Evolutionary conservation across 441 rosid genomes (phyloP).

Genomic region (Aquilaria agallochum): DNA sequence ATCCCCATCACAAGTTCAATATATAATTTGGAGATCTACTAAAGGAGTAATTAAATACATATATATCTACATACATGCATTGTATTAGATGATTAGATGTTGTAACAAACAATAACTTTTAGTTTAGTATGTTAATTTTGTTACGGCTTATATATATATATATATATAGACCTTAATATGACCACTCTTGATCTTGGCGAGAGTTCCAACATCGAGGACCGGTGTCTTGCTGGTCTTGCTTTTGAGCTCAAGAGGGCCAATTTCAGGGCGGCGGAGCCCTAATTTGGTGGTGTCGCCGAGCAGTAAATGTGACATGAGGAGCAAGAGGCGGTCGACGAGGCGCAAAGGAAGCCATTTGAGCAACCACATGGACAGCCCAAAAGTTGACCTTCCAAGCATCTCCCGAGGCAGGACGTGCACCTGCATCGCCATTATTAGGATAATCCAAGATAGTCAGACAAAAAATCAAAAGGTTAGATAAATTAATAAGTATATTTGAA

Average conservation of each 20-base stretch:
- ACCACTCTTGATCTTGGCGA: slow-evolving; percentile 61
- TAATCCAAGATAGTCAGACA: too few relatives aligned
- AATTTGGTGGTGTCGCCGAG: slow-evolving; percentile 57
- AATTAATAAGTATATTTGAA: too few relatives aligned
- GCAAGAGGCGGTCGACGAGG: slow-evolving; percentile 58
- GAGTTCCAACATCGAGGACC: slow-evolving; percentile 74
- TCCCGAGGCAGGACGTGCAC: slow-evolving; percentile 89
- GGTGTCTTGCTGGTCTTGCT: slow-evolving; percentile 73
- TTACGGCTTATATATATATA: too few relatives aligned
- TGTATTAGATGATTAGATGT: too few relatives aligned
- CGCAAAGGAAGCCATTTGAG: slow-evolving; percentile 69
- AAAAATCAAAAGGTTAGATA: too few relatives aligned
- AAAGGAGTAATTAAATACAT: too few relatives aligned
- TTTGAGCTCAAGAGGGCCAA: slow-evolving; percentile 75
- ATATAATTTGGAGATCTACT: too few relatives aligned
- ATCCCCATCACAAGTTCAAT: too few relatives aligned
- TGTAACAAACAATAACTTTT: too few relatives aligned
- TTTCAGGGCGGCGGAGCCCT: slow-evolving; percentile 59
- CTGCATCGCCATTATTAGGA: slow-evolving; percentile 17
- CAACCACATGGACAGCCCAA: slow-evolving; percentile 62
- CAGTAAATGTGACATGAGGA: slow-evolving; percentile 41
- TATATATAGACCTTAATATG: slow-evolving; percentile 43
- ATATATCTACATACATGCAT: too few relatives aligned
- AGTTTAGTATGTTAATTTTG: too few relatives aligned
- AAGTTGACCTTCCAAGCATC: slow-evolving; percentile 77